Evolutionary conservation across 208 protist genomes (phyloP), one percentile per base, ranked within the genome.

Genomic region (Lotmaria passim): DNA sequence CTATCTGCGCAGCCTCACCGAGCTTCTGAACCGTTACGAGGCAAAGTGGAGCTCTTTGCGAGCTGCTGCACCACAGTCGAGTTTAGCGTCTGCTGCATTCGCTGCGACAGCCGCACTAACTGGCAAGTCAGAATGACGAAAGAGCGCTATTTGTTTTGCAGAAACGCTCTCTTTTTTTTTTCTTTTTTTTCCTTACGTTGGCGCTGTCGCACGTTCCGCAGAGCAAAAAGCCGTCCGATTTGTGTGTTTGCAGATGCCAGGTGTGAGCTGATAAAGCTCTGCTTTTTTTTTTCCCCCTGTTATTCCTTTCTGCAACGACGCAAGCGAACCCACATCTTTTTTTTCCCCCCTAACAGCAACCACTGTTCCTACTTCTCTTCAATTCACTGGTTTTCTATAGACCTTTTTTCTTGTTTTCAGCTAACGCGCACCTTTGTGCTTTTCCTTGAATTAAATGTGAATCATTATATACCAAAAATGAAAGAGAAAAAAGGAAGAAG

Each of bases 1-100:
- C 50, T 92, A 92, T 51, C 41, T 86, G 46, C 85, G 85, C 28
- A 62, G 70, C 8, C 50, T 91, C 14, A 73, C 82, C 23, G 68
- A 81, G 8, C 66, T 90, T 8, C 65, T 77, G 28, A 56, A 50
- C 15, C 53, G 55, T 2, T 83, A 77, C 24, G 43, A 59, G 28
- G 57, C 63, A 4, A 77, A 66, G 57, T 77, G 71, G 62, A 61
- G 26, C 5, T 39, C 57, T 0, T 55, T 75, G 11, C 39, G 14
- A 34, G 52, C 36, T 21, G 38, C 56, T 5, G 17, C 62, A 7
- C 17, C 39, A 17, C 24, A 43, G 19, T 1, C 28, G 10, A 15
- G 19, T 23, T 24, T 10, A 11, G 23, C 36, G 11, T 14, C 39
- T 7, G 4, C 8, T 47, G 39, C 12, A 12, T 17, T 15, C 33